Conservation (phyloP, 192 early-diverging fungal species). For the Blastocladiella britannica region DNA sequence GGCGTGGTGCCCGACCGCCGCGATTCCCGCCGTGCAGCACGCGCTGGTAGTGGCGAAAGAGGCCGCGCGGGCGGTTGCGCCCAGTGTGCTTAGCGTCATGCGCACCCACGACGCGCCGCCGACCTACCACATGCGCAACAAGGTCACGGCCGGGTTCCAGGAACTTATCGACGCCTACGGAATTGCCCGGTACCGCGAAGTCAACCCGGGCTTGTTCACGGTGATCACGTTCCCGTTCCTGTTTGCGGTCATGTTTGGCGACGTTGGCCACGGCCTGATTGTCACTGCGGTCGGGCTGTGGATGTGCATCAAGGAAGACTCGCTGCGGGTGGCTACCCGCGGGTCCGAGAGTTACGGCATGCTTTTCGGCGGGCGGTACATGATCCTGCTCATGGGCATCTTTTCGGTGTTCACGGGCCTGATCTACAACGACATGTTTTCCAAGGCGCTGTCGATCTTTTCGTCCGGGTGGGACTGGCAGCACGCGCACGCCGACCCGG, state of each 20-base stretch:
- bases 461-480: slow-evolving; percentile 61
- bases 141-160: slow-evolving; percentile 92
- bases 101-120: slow-evolving; percentile 73
- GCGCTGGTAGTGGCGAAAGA: slow-evolving; percentile 70
- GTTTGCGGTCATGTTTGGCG: slow-evolving; percentile 99
- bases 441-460: slow-evolving; percentile 49
- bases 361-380: slow-evolving; percentile 91
- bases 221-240: slow-evolving; percentile 97
- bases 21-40: slow-evolving; percentile 58
- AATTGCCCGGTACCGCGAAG: slow-evolving; percentile 83
- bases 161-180: slow-evolving; percentile 95
- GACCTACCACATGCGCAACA: slow-evolving; percentile 88
- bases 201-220: slow-evolving; percentile 95
- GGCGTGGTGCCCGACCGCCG: slow-evolving; percentile 87
- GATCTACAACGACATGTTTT: slow-evolving; percentile 98
- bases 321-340: slow-evolving; percentile 47
- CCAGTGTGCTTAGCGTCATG: slow-evolving; percentile 70
- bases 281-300: slow-evolving; percentile 55
- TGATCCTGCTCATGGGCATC: slow-evolving; percentile 88
- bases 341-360: slow-evolving; percentile 49
- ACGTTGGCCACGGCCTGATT: slow-evolving; percentile 85
- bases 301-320: slow-evolving; percentile 61
- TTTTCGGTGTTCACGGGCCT: slow-evolving; percentile 95
- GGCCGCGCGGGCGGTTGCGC: slow-evolving; percentile 66
- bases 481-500: slow-evolving; percentile 28